A percentile compares a stretch with the other conserved stretches of the same genome.
These are phyloP conservation scores for Tuctoria greenei DNA, from an alignment of 176 grass and related monocot species.

Conservation along the genomic window DNA sequence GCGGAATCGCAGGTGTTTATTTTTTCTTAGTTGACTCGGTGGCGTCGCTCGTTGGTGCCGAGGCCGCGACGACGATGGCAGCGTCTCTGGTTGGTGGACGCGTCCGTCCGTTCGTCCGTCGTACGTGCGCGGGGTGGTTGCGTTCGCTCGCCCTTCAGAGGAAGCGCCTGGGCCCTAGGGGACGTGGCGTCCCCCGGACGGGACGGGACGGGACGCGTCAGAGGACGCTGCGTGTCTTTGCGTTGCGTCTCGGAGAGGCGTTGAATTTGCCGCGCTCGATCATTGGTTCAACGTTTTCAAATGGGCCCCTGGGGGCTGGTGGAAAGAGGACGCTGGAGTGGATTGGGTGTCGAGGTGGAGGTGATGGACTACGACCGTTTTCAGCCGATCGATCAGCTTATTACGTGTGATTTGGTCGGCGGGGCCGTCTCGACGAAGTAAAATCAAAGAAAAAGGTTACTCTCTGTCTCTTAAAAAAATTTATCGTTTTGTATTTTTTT, in stretches of 20 bases:
- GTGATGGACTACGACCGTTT: neutral
- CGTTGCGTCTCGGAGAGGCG: neutral
- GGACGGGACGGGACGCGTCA: too few species aligned
- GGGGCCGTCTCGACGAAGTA: neutral
- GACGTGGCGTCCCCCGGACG: slow-evolving; percentile 31
- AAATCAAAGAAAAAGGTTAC: neutral
- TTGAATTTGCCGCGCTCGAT: neutral
- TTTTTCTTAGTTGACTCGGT: neutral
- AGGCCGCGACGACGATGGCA: too few species aligned
- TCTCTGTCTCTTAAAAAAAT: too few species aligned
- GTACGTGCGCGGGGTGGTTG: slow-evolving; percentile 27
- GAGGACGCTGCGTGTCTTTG: neutral
- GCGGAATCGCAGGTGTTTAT: too few species aligned
- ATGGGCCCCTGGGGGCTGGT: neutral
- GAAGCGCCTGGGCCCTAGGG: too few species aligned
- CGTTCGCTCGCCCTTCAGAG: neutral
- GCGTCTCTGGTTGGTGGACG: neutral
- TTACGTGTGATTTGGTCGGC: slow-evolving; percentile 14
- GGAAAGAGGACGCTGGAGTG: neutral
- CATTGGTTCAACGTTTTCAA: neutral
- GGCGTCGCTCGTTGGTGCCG: neutral
- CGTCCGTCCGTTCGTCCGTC: neutral
- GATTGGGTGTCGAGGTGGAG: neutral
- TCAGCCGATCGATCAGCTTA: neutral
- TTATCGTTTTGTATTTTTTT: too few species aligned